Evolutionary conservation across 345 rosid species (phyloP).

Genomic region (Capsella bursapastoris): DNA sequence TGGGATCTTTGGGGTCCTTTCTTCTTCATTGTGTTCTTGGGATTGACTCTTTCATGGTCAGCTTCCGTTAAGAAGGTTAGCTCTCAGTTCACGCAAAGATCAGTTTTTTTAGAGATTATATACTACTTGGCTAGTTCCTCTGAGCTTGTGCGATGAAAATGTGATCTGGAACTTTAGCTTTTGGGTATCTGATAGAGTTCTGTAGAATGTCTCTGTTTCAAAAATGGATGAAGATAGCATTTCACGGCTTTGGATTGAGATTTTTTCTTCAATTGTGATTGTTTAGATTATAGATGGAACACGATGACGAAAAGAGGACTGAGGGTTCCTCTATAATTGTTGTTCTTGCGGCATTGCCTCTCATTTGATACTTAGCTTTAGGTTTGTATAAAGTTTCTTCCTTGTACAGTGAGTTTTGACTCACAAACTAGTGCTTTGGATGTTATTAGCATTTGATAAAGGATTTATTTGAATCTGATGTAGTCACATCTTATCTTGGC

Average conservation of each 20-base stretch:
- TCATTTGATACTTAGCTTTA: slow-evolving; percentile 6
- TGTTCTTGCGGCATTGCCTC: neutral
- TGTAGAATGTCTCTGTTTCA: slow-evolving; percentile 9
- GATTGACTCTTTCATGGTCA: slow-evolving; percentile 73
- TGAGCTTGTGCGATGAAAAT: neutral
- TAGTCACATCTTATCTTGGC: neutral
- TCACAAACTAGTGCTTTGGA: neutral
- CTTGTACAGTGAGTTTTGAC: neutral
- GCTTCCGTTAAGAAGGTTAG: slow-evolving; percentile 42
- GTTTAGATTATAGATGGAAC: neutral
- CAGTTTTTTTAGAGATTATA: neutral
- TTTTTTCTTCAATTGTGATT: neutral
- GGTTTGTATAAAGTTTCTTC: neutral
- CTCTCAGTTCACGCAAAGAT: neutral
- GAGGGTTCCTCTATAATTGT: neutral
- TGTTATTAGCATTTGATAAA: neutral
- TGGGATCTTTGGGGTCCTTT: slow-evolving; percentile 99
- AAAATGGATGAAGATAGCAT: neutral
- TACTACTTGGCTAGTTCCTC: neutral
- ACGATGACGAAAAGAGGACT: neutral
- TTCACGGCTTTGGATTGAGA: neutral
- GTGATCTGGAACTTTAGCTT: neutral
- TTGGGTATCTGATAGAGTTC: neutral
- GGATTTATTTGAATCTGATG: neutral
- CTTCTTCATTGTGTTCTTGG: slow-evolving; percentile 90